Evolutionary conservation across 164 flowering plant species (phyloP), one percentile per base, ranked within the genome.

Genomic region (Sedum album): DNA sequence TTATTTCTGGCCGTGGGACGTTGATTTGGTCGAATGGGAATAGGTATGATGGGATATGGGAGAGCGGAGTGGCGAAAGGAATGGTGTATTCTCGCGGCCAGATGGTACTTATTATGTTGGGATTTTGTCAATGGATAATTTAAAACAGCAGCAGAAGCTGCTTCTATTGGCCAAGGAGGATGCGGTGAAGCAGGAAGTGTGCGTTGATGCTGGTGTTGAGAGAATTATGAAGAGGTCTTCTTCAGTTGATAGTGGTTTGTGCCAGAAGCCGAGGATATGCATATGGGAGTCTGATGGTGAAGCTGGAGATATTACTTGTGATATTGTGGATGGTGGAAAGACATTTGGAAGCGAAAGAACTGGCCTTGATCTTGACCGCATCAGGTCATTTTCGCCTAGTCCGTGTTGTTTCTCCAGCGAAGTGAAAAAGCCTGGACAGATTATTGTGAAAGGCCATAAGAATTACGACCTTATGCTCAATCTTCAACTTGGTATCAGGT

Each of bases 211-310:
- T 30, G 18, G 5, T 36, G 74, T 70, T 6, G 75, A 77, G 55
- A 73, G 75, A 67, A 18, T 78, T 68, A 49, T 86, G 74, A 88
- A 73, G 89, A 67, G 79, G 85, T 11, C 80, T 28, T 57, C 62
- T 26, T 57, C 62, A 14, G 62, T 28, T 57, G 62, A 57, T 57
- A 11, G 62, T 15, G 62, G 60, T 23, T 23, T 55, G 60, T 55
- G 60, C 4, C 30, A 55, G 30, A 55, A 55, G 30, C 94, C 91
- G 10, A 80, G 89, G 79, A 88, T 88, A 55, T 90, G 96, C 66
- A 86, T 90, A 31, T 90, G 96, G 96, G 96, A 88, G 53, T 82
- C 87, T 8, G 93, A 88, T 66, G 96, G 93, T 0, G 96, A 87
- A 68, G 96, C 87, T 31, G 96, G 96, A 18, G 94, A 88, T 77